Base-by-base conservation (phyloP, 768 basidiomycete species). In the Mycena filopes region DNA sequence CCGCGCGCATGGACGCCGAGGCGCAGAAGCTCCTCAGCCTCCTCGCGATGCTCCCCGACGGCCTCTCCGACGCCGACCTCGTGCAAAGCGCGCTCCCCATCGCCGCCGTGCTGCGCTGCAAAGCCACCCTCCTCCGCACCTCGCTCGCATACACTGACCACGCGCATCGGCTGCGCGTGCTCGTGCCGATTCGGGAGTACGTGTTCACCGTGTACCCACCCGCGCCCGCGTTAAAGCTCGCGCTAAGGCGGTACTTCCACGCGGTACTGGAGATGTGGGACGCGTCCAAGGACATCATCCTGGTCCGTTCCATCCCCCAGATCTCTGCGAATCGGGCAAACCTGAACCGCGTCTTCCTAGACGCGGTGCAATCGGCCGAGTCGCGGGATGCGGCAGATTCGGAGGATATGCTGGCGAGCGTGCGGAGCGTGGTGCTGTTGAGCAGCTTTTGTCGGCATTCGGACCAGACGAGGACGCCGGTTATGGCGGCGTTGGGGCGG, bases 51-150 rank as follows among this genome's bases (percentile, higher is more conserved):
- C 53, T 63, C 4, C 62, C 62, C 4, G 47, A 63, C 31, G 62
- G 62, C 3, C 23, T 63, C n/a, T 55, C 62, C 3, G 55, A 63
- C 18, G 11, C 45, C 3, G 62, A 63, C 9, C 13, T 63, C 21
- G n/a, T 43, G 16, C 54, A 55, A 21, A 40, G 45, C 28, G 18
- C 48, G 9, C 53, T 63, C 3, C 62, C 62, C 1, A 47, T 55
- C 16, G 8, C 45, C 3, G 28, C 43, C 15, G 28, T 63, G 15
- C 21, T 54, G 1, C 18, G 13, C 18, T 20, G 31, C 23, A 55
- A 50, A 11, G n/a, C 20, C 1, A 50, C 47, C 10, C 43, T 63
- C 4, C 23, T 63, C 21, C 53, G 46, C 8, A 56, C 55, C 11
- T 11, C 62, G 3, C 46, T 63, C 13, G 62, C 62, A 16, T 25